Base-by-base conservation (phyloP, 179 eudicot genomes). In the Vitellaria paradoxa region DNA sequence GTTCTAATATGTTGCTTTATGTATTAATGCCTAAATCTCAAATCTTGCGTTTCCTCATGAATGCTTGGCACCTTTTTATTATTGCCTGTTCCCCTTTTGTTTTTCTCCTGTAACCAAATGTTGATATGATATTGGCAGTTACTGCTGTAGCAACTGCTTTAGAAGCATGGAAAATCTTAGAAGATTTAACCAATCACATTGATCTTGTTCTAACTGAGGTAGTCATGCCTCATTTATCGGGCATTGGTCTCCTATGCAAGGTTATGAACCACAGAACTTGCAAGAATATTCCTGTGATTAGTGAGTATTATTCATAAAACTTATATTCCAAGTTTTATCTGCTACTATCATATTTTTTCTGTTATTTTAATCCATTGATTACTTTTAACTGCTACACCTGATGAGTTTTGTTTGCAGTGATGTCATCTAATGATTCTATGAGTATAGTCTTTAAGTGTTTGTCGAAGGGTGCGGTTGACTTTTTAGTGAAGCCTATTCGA, bases 381-480 rank as follows among this genome's bases (percentile, higher is more conserved):
- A 30, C 37, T 30, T 30, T 1, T 30, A 30, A 30, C 37, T 30
- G 37, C 37, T 30, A 30, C 20, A 82, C 68, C 80, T 76, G 69
- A 75, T 65, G 82, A 77, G 74, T 85, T 84, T 77, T 79, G 9
- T 75, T 64, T 80, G 89, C 97, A 92, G 97, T 92, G 97, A 94
- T 91, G 94, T 94, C 98, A 78, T 89, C 94, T 79, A 87, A 89
- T 83, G 97, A 93, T 87, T 91, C 98, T 68, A 90, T 91, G 90
- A 91, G 97, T 62, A 78, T 94, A 84, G 97, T 91, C 79, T 86
- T 94, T 12, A 93, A 93, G 82, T 94, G 98, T 84, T 81, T 94
- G 80, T 91, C 97, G 15, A 91, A 88, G 84, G 98, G 98, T 75
- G 98, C 98, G 26, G 94, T 88, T 81, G 98, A 94, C 89, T 93